A percentile compares a stretch with the other conserved stretches of the same genome.
phyloP scores from a whole-genome alignment of 257 asterid genomes.

The Plectranthus barbatus region DNA sequence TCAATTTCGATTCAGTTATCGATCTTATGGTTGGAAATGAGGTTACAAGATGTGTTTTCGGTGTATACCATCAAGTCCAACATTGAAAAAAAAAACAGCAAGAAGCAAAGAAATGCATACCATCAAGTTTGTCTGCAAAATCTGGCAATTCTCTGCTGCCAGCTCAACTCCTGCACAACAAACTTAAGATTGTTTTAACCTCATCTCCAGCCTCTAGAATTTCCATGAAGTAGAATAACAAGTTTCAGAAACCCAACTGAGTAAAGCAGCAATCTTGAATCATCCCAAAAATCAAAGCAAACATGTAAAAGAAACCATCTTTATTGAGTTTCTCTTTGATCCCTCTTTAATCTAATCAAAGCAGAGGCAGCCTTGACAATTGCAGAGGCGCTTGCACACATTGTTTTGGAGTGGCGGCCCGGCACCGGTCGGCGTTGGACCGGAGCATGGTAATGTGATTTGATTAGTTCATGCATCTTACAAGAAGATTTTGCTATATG shows the following conservation, averaged over 20 bases:
- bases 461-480: no score
- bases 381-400: constrained; percentile 87
- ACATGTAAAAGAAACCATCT: background rate
- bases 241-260: background rate
- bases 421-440: constrained; percentile 70
- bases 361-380: constrained; percentile 92
- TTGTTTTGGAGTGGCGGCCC: constrained; percentile 96
- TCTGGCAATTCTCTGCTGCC: constrained; percentile 66
- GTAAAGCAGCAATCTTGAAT: background rate
- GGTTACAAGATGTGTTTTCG: no score
- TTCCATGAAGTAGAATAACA: background rate
- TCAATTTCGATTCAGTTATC: no score
- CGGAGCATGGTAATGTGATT: constrained; percentile 61
- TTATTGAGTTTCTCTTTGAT: background rate
- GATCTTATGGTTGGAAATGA: no score
- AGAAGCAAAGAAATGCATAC: no score
- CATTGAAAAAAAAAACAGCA: no score
- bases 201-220: background rate
- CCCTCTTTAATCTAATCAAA: constrained; percentile 63
- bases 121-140: no score
- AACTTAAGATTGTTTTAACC: constrained; percentile 1
- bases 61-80: no score
- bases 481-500: no score
- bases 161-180: constrained; percentile 79
- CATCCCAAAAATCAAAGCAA: background rate